Base-by-base conservation (phyloP, 202 grass and related monocot genomes). In the Elaeis oleifera region DNA sequence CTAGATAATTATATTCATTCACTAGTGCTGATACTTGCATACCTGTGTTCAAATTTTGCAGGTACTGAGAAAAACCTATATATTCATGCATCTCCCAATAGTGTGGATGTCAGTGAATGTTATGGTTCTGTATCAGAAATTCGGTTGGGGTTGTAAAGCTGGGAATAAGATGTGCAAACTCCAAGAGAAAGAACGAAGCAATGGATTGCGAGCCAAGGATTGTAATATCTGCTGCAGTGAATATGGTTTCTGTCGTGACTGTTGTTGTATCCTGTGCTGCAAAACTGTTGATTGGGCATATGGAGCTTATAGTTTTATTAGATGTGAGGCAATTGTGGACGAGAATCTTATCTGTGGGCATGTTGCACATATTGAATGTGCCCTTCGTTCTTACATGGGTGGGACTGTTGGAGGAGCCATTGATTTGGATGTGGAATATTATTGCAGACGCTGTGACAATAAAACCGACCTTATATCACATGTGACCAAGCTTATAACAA, bases 201-300 rank as follows among this genome's bases (percentile, higher is more conserved):
- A 82, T 62, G 65, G 59, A 77, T 75, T 65, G 64, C 49, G 72
- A 67, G 44, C 71, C 60, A 74, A 74, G 54, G 71, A 81, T 66
- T 97, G 94, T 57, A 73, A 84, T 63, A 80, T 97, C 52, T 97
- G 88, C 76, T 97, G 88, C 58, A 60, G 51, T 56, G 74, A 76
- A 56, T 71, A 71, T 77, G 71, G 78, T 75, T 97, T 97, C 71
- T 97, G 94, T 49, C 82, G 71, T 59, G 74, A 86, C 70, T 97
- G 94, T 78, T 97, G 94, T 76, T 97, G 94, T 50, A 81, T 92
- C 66, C 74, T 97, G 56, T 97, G 94, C 71, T 49, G 59, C 58
- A 86, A 29, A 56, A 64, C 66, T 50, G 67, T 97, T 71, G 88
- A 97, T 65, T 70, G 65, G 70, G 79, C 78, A 51, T 58, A 83